Percentiles rank a stretch among this genome's conserved stretches.
These are phyloP conservation scores for Diplodia sapinea DNA, from an alignment of 2,329 filamentous ascomycete species.

Conservation along the genomic window DNA sequence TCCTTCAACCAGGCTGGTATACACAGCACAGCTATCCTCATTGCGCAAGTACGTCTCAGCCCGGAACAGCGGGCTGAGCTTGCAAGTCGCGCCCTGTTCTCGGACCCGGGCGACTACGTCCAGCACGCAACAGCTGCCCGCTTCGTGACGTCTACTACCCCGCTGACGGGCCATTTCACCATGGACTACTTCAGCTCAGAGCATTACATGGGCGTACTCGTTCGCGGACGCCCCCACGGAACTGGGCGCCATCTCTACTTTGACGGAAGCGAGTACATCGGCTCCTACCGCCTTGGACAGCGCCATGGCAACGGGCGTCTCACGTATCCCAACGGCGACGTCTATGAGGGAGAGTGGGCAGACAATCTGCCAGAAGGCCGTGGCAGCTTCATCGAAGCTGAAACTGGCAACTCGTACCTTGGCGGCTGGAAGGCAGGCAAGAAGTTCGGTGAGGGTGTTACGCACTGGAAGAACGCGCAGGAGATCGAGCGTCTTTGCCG, in stretches of 20 bases:
- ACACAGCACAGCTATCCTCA: slow-evolving; percentile 41
- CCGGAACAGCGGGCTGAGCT: slow-evolving; percentile 42
- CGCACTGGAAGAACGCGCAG: slow-evolving; percentile 66
- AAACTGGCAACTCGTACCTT: slow-evolving; percentile 65
- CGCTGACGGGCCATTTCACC: slow-evolving; percentile 54
- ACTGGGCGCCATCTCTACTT: slow-evolving; percentile 59
- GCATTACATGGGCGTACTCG: slow-evolving; percentile 60
- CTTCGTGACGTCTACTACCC: slow-evolving; percentile 51
- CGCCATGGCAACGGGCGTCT: slow-evolving; percentile 64
- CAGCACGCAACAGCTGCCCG: slow-evolving; percentile 49
- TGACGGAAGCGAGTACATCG: slow-evolving; percentile 62
- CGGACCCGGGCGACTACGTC: slow-evolving; percentile 51
- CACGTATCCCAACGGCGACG: slow-evolving; percentile 68
- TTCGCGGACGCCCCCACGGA: slow-evolving; percentile 59
- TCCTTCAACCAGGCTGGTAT: slow-evolving; percentile 41
- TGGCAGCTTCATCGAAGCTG: slow-evolving; percentile 61
- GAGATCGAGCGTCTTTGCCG: slow-evolving; percentile 65
- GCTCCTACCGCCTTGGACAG: slow-evolving; percentile 59
- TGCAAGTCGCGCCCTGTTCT: slow-evolving; percentile 43
- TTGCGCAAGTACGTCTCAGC: slow-evolving; percentile 39
- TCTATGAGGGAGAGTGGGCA: slow-evolving; percentile 62
- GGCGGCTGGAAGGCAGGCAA: slow-evolving; percentile 67
- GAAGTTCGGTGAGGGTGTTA: slow-evolving; percentile 66
- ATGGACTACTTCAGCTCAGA: slow-evolving; percentile 62
- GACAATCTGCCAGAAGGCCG: slow-evolving; percentile 69